Evolutionary conservation across 2,329 filamentous ascomycete species (phyloP), one percentile per base, ranked within the genome.

Genomic region (Beauveria bassiana): DNA sequence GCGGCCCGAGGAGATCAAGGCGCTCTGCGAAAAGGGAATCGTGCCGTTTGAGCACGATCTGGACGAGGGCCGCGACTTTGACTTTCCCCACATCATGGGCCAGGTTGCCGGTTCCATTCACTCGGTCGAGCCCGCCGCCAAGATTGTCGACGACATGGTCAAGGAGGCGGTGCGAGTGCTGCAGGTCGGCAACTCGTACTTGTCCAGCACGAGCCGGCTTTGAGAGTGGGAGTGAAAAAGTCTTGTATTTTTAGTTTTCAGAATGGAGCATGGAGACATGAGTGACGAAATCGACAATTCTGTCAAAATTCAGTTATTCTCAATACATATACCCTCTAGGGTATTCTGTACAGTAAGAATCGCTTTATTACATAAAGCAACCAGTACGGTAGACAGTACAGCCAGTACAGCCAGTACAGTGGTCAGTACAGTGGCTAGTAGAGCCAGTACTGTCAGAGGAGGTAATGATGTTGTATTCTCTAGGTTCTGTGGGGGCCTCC

Each of bases 71-170:
- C 87, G 86, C 61, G 91, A 96, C 46, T 78, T 96, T 14, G 93
- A 97, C 70, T 79, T 89, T 61, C 93, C 93, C 14, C 92, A 93
- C 74, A 72, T 97, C 70, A 97, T 97, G 93, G 93, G 93, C 1
- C 91, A 96, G 77, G 93, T 97, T 9, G 90, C 91, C 1, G 93
- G 89, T 1, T 82, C 87, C 1, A 90, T 97, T 62, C 74, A 78
- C 40, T 85, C 87, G 66, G 84, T 97, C 63, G 86, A 95, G 78
- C 91, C 93, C 0, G 93, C 93, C 0, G 83, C 79, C 52, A 82
- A 87, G 65, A 96, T 98, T 77, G 86, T 98, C n/a, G 83, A 86
- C 64, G 91, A 96, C 66, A 97, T 98, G 91, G 90, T 96, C 10
- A 75, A 77, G 22, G 87, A 93, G 72, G 91, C 90, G 1, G 85